phyloP scores from a whole-genome alignment of 768 basidiomycete genomes.

The Lactarius evosmus region DNA sequence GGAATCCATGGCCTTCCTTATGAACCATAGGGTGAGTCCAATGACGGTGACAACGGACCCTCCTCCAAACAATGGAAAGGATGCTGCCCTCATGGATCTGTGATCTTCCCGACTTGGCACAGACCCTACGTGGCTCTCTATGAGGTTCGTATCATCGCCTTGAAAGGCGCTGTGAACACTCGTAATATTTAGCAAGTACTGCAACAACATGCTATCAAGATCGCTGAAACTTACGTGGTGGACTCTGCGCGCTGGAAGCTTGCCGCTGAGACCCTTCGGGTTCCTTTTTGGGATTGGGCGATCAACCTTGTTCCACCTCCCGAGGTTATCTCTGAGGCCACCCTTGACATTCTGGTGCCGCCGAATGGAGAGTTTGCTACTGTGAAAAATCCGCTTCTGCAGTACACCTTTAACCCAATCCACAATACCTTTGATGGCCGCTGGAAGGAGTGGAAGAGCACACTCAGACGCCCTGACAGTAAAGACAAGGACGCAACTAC shows the following conservation, averaged over 20 bases:
- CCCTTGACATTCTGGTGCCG: conserved; percentile 37
- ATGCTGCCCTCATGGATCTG: conserved; percentile 52
- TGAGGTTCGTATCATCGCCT: neutral
- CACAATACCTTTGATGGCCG: conserved; percentile 10
- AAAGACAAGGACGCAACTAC: conserved; percentile 12
- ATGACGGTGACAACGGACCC: conserved; percentile 34
- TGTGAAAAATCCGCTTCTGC: conserved; percentile 37
- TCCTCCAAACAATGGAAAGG: conserved; percentile 39
- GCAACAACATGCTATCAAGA: conserved; percentile 39
- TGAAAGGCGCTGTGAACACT: no score
- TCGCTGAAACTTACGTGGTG: conserved; percentile 41
- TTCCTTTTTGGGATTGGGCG: conserved; percentile 55
- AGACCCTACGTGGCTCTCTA: conserved; percentile 35
- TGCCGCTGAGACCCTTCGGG: conserved; percentile 39
- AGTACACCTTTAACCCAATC: conserved; percentile 38
- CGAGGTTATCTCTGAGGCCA: conserved; percentile 37
- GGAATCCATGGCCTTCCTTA: conserved; percentile 55
- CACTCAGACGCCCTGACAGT: conserved; percentile 18
- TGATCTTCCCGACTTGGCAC: conserved; percentile 56
- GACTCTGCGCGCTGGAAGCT: conserved; percentile 32
- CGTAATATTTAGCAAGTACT: conserved; percentile 43
- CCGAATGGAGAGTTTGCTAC: conserved; percentile 32
- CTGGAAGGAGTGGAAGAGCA: conserved; percentile 18
- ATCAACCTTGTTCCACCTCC: conserved; percentile 37
- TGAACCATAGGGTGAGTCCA: conserved; percentile 44